These are phyloP conservation scores for Mycena polygramma DNA, from an alignment of 768 basidiomycete genomes.

Conservation along the genomic window DNA sequence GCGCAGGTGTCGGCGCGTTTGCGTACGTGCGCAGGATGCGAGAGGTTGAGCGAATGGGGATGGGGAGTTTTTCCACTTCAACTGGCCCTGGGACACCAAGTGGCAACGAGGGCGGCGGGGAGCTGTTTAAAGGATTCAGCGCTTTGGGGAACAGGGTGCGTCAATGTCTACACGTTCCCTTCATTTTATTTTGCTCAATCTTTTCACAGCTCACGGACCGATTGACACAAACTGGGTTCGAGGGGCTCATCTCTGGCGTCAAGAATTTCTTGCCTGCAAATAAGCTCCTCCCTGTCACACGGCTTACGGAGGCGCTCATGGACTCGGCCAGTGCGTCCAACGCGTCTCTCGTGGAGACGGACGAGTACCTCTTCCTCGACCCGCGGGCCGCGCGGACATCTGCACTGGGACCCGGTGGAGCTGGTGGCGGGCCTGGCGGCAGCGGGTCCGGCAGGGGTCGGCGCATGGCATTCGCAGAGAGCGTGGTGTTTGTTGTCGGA, in stretches of 20 bases:
- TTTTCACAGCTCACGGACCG: conserved; percentile 84
- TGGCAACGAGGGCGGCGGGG: conserved; percentile 76
- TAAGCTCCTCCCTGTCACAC: conserved; percentile 92
- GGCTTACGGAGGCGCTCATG: conserved; percentile 96
- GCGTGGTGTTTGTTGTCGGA: conserved; percentile 94
- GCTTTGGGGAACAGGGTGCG: conserved; percentile 89
- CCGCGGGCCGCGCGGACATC: conserved; percentile 81
- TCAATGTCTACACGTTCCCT: conserved; percentile 18
- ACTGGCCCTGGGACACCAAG: conserved; percentile 76
- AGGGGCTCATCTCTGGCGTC: conserved; percentile 96
- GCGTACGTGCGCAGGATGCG: conserved; percentile 93
- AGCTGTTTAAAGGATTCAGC: conserved; percentile 95
- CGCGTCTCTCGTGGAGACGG: conserved; percentile 95
- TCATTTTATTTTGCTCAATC: conserved; percentile 9
- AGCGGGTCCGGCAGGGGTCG: conserved; percentile 57
- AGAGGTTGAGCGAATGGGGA: conserved; percentile 94
- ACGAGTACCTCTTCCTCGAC: conserved; percentile 95
- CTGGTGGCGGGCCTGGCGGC: conserved; percentile 60
- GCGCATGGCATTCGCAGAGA: conserved; percentile 87
- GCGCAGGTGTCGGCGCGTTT: conserved; percentile 85
- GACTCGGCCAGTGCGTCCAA: conserved; percentile 95
- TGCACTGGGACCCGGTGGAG: conserved; percentile 66
- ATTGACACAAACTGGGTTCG: conserved; percentile 94
- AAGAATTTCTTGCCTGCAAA: conserved; percentile 97
- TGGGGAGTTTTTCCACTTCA: conserved; percentile 67